Evolutionary conservation across 192 early-diverging fungal species (phyloP).

Genomic region (Podila epigama): DNA sequence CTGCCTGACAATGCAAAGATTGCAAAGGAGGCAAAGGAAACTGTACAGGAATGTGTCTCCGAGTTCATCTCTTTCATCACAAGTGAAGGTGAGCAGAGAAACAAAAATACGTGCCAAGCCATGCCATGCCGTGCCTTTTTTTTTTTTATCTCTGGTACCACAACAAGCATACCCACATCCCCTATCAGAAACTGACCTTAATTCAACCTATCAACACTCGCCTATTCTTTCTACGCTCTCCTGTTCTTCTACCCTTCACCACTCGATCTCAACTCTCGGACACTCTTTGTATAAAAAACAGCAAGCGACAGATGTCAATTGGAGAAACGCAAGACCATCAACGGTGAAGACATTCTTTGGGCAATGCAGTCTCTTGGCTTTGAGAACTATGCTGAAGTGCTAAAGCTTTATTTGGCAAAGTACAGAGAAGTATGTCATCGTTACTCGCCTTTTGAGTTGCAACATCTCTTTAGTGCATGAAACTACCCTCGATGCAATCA

Average conservation of each 20-base stretch:
- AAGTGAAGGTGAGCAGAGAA: constrained; percentile 85
- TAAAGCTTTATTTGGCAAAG: constrained; percentile 89
- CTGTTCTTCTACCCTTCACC: constrained; percentile 13
- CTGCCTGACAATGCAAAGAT: constrained; percentile 98
- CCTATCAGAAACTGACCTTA: background rate
- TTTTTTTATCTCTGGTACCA: background rate
- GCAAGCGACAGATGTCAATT: constrained; percentile 93
- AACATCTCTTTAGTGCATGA: background rate
- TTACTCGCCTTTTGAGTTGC: no score
- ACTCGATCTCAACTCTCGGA: background rate
- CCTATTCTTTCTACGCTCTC: background rate
- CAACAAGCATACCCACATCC: background rate
- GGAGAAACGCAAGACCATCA: constrained; percentile 98
- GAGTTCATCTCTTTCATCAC: constrained; percentile 99
- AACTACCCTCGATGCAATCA: no score
- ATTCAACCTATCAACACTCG: background rate
- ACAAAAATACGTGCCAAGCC: no score
- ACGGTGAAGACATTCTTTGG: constrained; percentile 98
- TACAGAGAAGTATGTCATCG: constrained; percentile 90
- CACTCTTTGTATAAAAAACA: no score
- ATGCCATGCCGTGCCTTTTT: no score
- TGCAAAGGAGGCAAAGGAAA: constrained; percentile 98
- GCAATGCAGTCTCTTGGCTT: constrained; percentile 98
- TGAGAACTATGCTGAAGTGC: constrained; percentile 92
- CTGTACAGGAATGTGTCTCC: constrained; percentile 95